Conservation (phyloP, 2,329 filamentous ascomycete genomes). For the Diaporthe vaccinii region DNA sequence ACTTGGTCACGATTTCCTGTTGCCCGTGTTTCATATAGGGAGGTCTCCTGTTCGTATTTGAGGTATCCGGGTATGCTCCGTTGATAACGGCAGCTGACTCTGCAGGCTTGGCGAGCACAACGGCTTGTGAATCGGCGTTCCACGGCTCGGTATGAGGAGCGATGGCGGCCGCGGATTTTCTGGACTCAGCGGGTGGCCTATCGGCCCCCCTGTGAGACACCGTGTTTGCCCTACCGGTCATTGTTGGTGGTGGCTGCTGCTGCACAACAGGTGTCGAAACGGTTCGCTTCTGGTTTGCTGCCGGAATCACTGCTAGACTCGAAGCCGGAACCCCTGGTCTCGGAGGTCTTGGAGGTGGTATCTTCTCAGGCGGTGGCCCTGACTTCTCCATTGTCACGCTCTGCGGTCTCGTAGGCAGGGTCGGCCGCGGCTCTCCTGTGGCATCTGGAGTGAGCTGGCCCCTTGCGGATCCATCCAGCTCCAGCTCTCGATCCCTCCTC, state of each 20-base stretch:
- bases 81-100: slow-evolving; percentile 62
- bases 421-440: slow-evolving; percentile 60
- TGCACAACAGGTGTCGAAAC: slow-evolving; percentile 62
- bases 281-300: slow-evolving; percentile 56
- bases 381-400: slow-evolving; percentile 51
- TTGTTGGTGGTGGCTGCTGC: slow-evolving; percentile 55
- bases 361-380: slow-evolving; percentile 48
- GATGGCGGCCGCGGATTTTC: slow-evolving; percentile 44
- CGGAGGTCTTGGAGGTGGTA: slow-evolving; percentile 61
- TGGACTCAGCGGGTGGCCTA: slow-evolving; percentile 54
- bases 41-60: slow-evolving; percentile 85
- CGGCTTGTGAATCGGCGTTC: slow-evolving; percentile 21
- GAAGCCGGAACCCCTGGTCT: slow-evolving; percentile 48
- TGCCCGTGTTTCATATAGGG: slow-evolving; percentile 80
- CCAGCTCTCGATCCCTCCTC: slow-evolving; percentile 60
- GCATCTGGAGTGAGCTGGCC: slow-evolving; percentile 55
- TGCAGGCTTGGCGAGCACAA: slow-evolving; percentile 42
- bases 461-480: slow-evolving; percentile 56
- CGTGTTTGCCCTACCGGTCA: slow-evolving; percentile 64
- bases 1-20: slow-evolving; percentile 85
- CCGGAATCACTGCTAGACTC: slow-evolving; percentile 9
- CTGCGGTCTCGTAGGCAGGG: slow-evolving; percentile 64
- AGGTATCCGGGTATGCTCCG: slow-evolving; percentile 85
- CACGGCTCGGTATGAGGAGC: slow-evolving; percentile 25
- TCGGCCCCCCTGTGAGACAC: slow-evolving; percentile 59